Evolutionary conservation across 2,329 filamentous ascomycete species (phyloP).

Genomic region (Sporothrix globosa): DNA sequence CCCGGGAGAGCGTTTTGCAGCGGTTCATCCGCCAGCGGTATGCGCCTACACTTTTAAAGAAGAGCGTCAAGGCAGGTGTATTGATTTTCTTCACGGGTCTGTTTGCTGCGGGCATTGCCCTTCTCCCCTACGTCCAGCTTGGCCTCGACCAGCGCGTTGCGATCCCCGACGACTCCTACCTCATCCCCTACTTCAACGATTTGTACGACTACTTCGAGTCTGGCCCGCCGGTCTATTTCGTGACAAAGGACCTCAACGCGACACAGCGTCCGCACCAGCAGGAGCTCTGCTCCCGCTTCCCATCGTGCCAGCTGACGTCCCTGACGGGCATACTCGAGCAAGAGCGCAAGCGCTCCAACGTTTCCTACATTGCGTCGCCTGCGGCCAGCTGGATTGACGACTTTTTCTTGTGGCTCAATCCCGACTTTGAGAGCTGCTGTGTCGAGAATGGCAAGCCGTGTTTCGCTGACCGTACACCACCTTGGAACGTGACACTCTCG

Average conservation of each 20-base stretch:
- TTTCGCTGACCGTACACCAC: slow-evolving; percentile 74
- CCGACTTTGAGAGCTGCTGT: slow-evolving; percentile 73
- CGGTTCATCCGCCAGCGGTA: slow-evolving; percentile 89
- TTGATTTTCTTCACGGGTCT: slow-evolving; percentile 82
- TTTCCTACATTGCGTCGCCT: slow-evolving; percentile 85
- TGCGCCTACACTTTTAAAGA: slow-evolving; percentile 77
- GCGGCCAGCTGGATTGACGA: slow-evolving; percentile 97
- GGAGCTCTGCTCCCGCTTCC: slow-evolving; percentile 87
- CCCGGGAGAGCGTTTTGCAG: slow-evolving; percentile 82
- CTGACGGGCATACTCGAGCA: slow-evolving; percentile 90
- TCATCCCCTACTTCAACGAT: slow-evolving; percentile 96
- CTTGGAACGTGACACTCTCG: slow-evolving; percentile 85
- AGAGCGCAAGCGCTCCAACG: slow-evolving; percentile 84
- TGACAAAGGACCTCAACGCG: slow-evolving; percentile 78
- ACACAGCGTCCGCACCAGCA: slow-evolving; percentile 77
- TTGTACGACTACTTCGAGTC: slow-evolving; percentile 88
- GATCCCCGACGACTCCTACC: slow-evolving; percentile 88
- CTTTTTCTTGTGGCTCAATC: slow-evolving; percentile 96
- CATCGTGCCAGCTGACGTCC: slow-evolving; percentile 81
- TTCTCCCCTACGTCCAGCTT: slow-evolving; percentile 82
- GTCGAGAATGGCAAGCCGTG: slow-evolving; percentile 72
- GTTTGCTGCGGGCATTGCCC: slow-evolving; percentile 80
- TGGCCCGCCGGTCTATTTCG: slow-evolving; percentile 95
- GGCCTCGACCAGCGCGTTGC: slow-evolving; percentile 94
- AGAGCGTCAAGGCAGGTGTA: slow-evolving; percentile 75